Evolutionary conservation across 2,329 filamentous ascomycete species (phyloP).

Genomic region (Gliomastix tumulicola): DNA sequence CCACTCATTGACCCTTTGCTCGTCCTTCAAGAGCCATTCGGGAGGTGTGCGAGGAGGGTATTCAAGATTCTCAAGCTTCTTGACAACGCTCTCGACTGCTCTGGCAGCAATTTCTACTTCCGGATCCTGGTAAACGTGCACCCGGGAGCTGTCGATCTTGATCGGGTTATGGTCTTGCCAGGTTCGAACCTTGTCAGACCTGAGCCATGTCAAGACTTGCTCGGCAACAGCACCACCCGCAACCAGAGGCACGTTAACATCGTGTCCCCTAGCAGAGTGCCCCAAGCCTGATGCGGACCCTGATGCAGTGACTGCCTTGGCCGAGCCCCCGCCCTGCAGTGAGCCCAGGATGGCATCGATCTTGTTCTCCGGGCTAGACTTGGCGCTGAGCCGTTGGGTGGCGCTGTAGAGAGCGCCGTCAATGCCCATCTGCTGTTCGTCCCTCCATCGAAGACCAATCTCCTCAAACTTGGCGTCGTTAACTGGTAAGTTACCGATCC

Average conservation of each 20-base stretch:
- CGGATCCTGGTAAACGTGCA: conserved; percentile 32
- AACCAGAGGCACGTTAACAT: conserved; percentile 17
- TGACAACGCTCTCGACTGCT: conserved; percentile 32
- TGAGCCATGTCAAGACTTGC: conserved; percentile 33
- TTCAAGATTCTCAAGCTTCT: conserved; percentile 33
- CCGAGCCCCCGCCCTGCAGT: conserved; percentile 14
- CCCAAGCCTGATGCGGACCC: background rate
- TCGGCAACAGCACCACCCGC: conserved; percentile 27
- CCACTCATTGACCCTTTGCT: conserved; percentile 44
- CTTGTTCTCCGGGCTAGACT: conserved; percentile 23
- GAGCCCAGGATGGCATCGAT: conserved; percentile 31
- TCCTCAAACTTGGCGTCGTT: conserved; percentile 37
- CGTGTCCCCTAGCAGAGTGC: background rate
- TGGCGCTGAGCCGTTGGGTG: conserved; percentile 32
- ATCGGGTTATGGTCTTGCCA: conserved; percentile 35
- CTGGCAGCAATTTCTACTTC: conserved; percentile 33
- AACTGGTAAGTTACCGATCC: conserved; percentile 26
- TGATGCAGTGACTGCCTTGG: conserved; percentile 1
- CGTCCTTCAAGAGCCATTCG: conserved; percentile 39
- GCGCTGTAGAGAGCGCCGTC: conserved; percentile 34
- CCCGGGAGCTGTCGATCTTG: conserved; percentile 20
- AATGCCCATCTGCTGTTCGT: conserved; percentile 35
- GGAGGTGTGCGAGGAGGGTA: conserved; percentile 45
- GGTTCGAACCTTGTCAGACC: conserved; percentile 31
- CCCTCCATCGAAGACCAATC: conserved; percentile 40